Evolutionary conservation across 2,329 filamentous ascomycete species (phyloP).

Genomic region (Ophiocordyceps unilateralis): DNA sequence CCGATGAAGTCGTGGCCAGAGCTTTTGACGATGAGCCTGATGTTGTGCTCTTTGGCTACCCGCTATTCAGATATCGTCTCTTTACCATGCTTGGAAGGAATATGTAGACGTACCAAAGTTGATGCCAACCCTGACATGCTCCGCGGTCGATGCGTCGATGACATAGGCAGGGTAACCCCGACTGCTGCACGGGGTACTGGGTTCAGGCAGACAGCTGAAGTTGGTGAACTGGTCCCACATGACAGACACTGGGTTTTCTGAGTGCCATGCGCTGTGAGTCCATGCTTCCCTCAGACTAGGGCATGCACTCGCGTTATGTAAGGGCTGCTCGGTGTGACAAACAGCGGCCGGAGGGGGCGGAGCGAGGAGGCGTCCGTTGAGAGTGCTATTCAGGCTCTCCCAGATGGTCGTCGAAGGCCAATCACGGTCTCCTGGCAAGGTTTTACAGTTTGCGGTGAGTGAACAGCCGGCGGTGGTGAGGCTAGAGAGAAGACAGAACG

Average conservation of each 20-base stretch:
- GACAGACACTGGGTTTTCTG: conserved; percentile 12
- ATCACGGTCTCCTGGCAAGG: conserved; percentile 22
- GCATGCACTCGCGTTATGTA: conserved; percentile 14
- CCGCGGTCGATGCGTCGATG: conserved; percentile 15
- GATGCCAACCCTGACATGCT: conserved; percentile 16
- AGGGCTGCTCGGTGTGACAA: conserved; percentile 11
- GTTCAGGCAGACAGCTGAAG: conserved; percentile 30
- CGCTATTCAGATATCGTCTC: not conserved
- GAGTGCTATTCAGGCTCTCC: conserved; percentile 25
- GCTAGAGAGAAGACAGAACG: not conserved
- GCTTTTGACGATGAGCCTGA: conserved; percentile 23
- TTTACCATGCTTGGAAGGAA: not conserved
- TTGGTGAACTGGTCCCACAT: conserved; percentile 27
- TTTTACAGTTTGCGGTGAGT: conserved; percentile 21
- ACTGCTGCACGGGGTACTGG: conserved; percentile 14
- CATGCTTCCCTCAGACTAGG: conserved; percentile 7
- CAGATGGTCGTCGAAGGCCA: conserved; percentile 32
- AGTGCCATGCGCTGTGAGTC: conserved; percentile 12
- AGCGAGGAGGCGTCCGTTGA: conserved; percentile 23
- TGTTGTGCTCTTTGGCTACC: conserved; percentile 21
- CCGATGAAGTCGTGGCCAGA: conserved; percentile 27
- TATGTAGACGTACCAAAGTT: conserved; percentile 22
- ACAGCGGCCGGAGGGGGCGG: conserved; percentile 19
- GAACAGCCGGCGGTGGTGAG: not conserved
- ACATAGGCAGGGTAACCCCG: conserved; percentile 19